Conservation (phyloP, 1,284 basidiomycete genomes). For the Trichosporon ovoides region DNA sequence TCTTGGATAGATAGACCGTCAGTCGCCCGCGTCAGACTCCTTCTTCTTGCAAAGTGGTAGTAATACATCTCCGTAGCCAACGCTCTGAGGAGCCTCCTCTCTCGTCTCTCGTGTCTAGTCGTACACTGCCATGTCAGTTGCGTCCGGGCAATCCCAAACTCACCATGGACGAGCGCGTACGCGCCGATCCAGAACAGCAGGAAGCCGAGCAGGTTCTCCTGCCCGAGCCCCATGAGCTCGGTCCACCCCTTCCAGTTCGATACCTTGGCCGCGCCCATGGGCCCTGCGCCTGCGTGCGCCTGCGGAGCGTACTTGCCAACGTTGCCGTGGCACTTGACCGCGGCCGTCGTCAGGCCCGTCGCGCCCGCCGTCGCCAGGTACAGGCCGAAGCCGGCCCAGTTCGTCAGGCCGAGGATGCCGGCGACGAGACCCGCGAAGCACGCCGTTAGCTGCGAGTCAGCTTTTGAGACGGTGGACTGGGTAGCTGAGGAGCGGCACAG, state of each 20-base stretch:
- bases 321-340: conserved; percentile 62
- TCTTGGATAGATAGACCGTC: no score
- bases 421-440: conserved; percentile 78
- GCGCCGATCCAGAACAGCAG: conserved; percentile 83
- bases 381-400: conserved; percentile 70
- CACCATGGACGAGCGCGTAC: conserved; percentile 53
- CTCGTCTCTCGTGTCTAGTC: conserved; percentile 6
- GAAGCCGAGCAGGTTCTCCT: conserved; percentile 80
- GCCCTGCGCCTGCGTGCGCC: conserved; percentile 23
- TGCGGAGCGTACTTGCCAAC: conserved; percentile 35
- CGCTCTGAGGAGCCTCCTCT: neutral
- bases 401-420: conserved; percentile 78
- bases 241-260: conserved; percentile 42
- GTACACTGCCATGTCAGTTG: conserved; percentile 17
- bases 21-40: no score
- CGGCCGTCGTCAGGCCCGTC: conserved; percentile 60
- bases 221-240: conserved; percentile 69
- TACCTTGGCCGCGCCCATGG: conserved; percentile 46
- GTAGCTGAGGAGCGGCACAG: neutral
- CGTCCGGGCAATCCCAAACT: neutral
- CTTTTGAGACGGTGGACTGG: neutral
- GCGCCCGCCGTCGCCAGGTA: conserved; percentile 64
- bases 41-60: no score
- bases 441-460: conserved; percentile 55
- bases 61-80: no score